Conservation (phyloP, 2,329 filamentous ascomycete species). For the Penicillium hesseltinei region DNA sequence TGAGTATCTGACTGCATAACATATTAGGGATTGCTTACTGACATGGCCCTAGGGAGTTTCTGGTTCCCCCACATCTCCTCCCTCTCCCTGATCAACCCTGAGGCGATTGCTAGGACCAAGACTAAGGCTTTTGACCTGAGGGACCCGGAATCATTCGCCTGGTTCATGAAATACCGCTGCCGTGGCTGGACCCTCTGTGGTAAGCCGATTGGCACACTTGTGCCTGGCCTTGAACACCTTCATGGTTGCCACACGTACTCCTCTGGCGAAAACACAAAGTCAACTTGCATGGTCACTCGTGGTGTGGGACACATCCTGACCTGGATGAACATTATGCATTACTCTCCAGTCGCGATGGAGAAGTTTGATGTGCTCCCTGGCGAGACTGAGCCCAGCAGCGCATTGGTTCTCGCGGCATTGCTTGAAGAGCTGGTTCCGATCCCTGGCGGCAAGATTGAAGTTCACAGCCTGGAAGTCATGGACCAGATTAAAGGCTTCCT, state of each 20-base stretch:
- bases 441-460: not conserved
- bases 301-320: constrained; percentile 50
- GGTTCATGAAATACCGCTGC: constrained; percentile 51
- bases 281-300: constrained; percentile 62
- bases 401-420: not conserved
- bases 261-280: constrained; percentile 59
- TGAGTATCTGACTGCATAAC: constrained; percentile 37
- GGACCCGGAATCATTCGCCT: constrained; percentile 21
- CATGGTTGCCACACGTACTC: constrained; percentile 68
- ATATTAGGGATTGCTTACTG: not conserved
- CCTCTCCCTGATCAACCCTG: constrained; percentile 41
- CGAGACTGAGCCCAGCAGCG: not conserved
- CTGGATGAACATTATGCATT: constrained; percentile 61
- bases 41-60: constrained; percentile 31
- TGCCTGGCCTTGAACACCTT: constrained; percentile 55
- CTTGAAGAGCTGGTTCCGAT: not conserved
- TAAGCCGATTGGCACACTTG: constrained; percentile 52
- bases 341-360: not conserved
- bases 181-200: constrained; percentile 61
- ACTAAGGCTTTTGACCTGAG: constrained; percentile 15
- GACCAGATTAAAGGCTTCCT: not conserved
- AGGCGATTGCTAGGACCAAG: constrained; percentile 33
- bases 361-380: not conserved
- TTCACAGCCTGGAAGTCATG: not conserved
- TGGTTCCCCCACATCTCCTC: constrained; percentile 43